phyloP scores from a whole-genome alignment of 2,329 filamentous ascomycete species.

The Aspergillus sp. region DNA sequence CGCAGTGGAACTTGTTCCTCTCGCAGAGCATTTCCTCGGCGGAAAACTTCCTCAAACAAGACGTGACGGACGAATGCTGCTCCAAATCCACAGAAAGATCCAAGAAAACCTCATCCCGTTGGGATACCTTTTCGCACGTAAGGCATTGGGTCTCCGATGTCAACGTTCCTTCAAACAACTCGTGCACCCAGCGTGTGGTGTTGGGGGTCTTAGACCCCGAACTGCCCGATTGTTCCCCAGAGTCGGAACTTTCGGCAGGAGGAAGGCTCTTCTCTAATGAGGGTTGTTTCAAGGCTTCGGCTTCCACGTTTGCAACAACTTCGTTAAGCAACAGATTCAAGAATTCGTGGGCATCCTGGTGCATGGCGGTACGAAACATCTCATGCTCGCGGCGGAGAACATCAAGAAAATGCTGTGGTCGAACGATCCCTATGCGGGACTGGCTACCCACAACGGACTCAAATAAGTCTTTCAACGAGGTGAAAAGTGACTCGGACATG shows the following conservation, averaged over 20 bases:
- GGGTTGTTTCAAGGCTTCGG: slow-evolving; percentile 58
- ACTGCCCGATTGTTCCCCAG: slow-evolving; percentile 52
- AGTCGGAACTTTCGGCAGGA: slow-evolving; percentile 45
- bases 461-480: slow-evolving; percentile 93
- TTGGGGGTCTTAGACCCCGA: slow-evolving; percentile 56
- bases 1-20: slow-evolving; percentile 97
- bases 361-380: slow-evolving; percentile 95
- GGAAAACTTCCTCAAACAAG: slow-evolving; percentile 92
- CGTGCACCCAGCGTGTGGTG: slow-evolving; percentile 87
- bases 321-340: slow-evolving; percentile 93
- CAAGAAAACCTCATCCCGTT: slow-evolving; percentile 91
- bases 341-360: slow-evolving; percentile 98
- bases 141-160: slow-evolving; percentile 96
- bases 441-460: slow-evolving; percentile 79
- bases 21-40: slow-evolving; percentile 98
- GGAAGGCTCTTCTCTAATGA: slow-evolving; percentile 47
- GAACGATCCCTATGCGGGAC: slow-evolving; percentile 83
- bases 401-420: slow-evolving; percentile 88
- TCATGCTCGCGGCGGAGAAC: slow-evolving; percentile 93
- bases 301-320: slow-evolving; percentile 89
- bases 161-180: slow-evolving; percentile 90
- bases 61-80: slow-evolving; percentile 92
- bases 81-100: slow-evolving; percentile 95
- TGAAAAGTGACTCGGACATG: slow-evolving; percentile 94
- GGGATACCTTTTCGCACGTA: slow-evolving; percentile 92